Evolutionary conservation across 2,329 filamentous ascomycete species (phyloP).

Genomic region (Penicillium sp.): DNA sequence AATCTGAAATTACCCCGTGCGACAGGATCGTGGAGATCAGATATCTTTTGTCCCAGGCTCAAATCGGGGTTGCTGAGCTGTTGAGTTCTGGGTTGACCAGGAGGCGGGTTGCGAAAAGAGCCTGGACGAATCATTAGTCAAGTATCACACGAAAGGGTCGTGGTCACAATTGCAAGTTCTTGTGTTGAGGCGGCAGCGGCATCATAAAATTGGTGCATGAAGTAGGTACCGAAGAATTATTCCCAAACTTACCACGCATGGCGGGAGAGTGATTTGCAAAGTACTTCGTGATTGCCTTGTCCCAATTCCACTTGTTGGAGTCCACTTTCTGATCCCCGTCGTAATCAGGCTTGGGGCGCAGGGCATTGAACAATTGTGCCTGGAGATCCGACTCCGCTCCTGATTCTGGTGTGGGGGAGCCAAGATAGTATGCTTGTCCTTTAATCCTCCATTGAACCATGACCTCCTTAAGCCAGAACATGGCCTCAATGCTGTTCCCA

Average conservation of each 20-base stretch:
- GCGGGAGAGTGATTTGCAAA: constrained; percentile 82
- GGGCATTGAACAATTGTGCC: constrained; percentile 56
- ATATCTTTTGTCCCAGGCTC: constrained; percentile 58
- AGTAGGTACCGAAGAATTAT: neutral
- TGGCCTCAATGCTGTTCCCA: constrained; percentile 69
- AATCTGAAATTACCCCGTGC: constrained; percentile 76
- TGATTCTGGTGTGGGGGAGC: constrained; percentile 57
- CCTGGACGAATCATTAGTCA: constrained; percentile 36
- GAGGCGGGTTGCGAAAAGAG: constrained; percentile 65
- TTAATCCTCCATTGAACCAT: constrained; percentile 79
- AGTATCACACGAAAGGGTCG: too few relatives aligned
- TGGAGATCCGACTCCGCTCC: constrained; percentile 31
- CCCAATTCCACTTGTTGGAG: constrained; percentile 63
- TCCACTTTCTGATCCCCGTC: constrained; percentile 17
- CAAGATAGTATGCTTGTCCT: constrained; percentile 70
- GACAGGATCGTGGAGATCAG: constrained; percentile 61
- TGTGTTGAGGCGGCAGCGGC: too few relatives aligned
- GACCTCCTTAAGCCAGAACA: constrained; percentile 69
- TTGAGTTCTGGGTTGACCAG: constrained; percentile 56
- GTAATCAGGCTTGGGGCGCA: constrained; percentile 40
- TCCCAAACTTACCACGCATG: constrained; percentile 57
- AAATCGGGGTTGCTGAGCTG: constrained; percentile 42
- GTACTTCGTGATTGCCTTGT: constrained; percentile 71
- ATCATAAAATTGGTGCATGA: neutral
- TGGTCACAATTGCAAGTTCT: too few relatives aligned